These are phyloP conservation scores for Xylaria sp. DNA, from an alignment of 2,329 filamentous ascomycete species.

Conservation along the genomic window DNA sequence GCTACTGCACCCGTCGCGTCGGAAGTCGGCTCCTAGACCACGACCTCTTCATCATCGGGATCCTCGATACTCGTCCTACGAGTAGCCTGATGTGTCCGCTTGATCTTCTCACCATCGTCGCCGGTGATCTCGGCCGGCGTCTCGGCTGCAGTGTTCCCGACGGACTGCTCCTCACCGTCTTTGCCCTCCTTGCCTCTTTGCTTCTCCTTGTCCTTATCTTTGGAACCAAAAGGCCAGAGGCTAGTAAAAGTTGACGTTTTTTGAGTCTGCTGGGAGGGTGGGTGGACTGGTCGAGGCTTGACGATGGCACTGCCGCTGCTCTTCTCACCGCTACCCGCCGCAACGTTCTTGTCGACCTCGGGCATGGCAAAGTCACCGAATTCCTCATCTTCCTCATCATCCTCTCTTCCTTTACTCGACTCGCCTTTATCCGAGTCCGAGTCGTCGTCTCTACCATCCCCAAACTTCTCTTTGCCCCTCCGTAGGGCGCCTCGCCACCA, in stretches of 20 bases:
- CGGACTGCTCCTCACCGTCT: constrained; percentile 37
- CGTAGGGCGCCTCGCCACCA: constrained; percentile 53
- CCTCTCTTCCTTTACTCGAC: constrained; percentile 14
- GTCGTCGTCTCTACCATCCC: constrained; percentile 47
- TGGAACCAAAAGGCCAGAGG: constrained; percentile 57
- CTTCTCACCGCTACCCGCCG: constrained; percentile 20
- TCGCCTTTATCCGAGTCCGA: constrained; percentile 48
- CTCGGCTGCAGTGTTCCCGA: constrained; percentile 36
- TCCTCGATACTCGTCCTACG: constrained; percentile 62
- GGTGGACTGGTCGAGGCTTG: constrained; percentile 58
- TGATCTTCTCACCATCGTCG: constrained; percentile 48
- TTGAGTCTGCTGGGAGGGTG: constrained; percentile 43
- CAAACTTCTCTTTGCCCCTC: constrained; percentile 39
- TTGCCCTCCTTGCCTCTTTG: constrained; percentile 35
- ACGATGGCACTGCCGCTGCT: constrained; percentile 46
- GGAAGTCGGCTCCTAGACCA: constrained; percentile 36
- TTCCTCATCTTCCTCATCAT: constrained; percentile 52
- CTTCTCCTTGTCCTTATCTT: constrained; percentile 38
- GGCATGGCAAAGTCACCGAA: constrained; percentile 72
- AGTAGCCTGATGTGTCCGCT: constrained; percentile 54
- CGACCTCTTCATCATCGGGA: constrained; percentile 51
- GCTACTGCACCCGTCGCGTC: constrained; percentile 3
- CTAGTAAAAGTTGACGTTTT: constrained; percentile 50
- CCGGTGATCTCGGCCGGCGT: constrained; percentile 38
- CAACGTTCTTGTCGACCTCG: constrained; percentile 47